Evolutionary conservation across 352 stramenopile species (phyloP).

Genomic region (Phytopythium aichiense): DNA sequence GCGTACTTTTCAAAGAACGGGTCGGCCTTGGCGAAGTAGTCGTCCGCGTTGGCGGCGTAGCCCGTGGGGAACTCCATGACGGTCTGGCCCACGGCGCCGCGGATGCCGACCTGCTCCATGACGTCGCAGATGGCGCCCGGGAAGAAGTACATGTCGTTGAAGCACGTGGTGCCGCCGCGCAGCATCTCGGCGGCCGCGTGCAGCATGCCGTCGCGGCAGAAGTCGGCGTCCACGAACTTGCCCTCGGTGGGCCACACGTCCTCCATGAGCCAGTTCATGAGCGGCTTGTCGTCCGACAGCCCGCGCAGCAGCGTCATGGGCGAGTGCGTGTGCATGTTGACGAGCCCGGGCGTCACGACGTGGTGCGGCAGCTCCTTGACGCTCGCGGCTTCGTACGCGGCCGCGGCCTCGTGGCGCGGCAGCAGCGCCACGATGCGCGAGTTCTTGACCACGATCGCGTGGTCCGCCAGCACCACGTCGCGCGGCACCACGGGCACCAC

Average conservation of each 20-base stretch:
- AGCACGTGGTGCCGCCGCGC: slow-evolving; percentile 84
- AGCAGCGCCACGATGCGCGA: slow-evolving; percentile 77
- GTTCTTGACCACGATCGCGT: slow-evolving; percentile 68
- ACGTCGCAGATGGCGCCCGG: slow-evolving; percentile 45
- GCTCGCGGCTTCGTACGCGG: slow-evolving; percentile 39
- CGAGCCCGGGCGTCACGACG: slow-evolving; percentile 80
- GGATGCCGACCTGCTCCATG: slow-evolving; percentile 63
- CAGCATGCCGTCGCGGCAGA: slow-evolving; percentile 65
- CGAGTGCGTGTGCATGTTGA: slow-evolving; percentile 87
- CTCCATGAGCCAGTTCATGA: slow-evolving; percentile 80
- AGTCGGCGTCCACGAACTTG: slow-evolving; percentile 68
- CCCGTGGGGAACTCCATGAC: slow-evolving; percentile 72
- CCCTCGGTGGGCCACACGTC: slow-evolving; percentile 86
- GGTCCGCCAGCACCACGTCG: slow-evolving; percentile 64
- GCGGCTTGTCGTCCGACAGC: slow-evolving; percentile 82
- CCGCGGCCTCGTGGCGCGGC: slow-evolving; percentile 40
- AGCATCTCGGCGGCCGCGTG: slow-evolving; percentile 88
- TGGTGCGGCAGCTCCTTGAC: slow-evolving; percentile 51
- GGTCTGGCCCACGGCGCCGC: slow-evolving; percentile 59
- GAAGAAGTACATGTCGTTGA: slow-evolving; percentile 93
- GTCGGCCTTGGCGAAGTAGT: slow-evolving; percentile 76
- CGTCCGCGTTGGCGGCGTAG: slow-evolving; percentile 49
- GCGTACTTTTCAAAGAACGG: slow-evolving; percentile 62
- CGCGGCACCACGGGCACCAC: slow-evolving; percentile 80
- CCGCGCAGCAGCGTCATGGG: slow-evolving; percentile 84